Conservation (phyloP, 495 filamentous ascomycete species). For the Cercophora sp. region DNA sequence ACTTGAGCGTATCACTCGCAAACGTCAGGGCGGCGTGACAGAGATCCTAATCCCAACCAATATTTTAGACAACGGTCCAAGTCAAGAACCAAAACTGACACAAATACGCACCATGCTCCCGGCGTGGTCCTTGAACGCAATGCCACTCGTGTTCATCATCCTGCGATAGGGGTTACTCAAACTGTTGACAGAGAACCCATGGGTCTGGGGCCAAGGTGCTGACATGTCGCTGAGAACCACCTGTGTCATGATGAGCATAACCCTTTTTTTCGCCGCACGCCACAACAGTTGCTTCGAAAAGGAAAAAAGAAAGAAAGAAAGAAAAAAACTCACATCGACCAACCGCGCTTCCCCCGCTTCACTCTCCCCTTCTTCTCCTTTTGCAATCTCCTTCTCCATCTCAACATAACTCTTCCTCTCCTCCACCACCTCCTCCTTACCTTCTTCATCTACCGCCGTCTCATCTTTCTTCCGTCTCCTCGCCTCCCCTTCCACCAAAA, state of each 20-base stretch:
- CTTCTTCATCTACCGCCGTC: not conserved
- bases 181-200: constrained; percentile 75
- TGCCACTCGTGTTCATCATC: constrained; percentile 99
- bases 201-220: constrained; percentile 81
- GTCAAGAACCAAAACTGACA: not conserved
- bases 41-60: constrained; percentile 60
- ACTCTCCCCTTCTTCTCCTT: constrained; percentile 1
- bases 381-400: constrained; percentile 37
- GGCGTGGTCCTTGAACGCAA: constrained; percentile 78
- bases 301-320: not conserved
- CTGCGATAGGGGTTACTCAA: constrained; percentile 89
- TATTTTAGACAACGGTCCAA: not conserved
- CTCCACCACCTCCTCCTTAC: constrained; percentile 10
- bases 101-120: constrained; percentile 79
- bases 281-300: not conserved
- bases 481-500: constrained; percentile 61
- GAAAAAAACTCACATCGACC: constrained; percentile 62
- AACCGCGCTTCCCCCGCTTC: constrained; percentile 33
- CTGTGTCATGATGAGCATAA: constrained; percentile 29
- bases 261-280: no score
- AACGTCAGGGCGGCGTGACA: constrained; percentile 82
- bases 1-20: constrained; percentile 73
- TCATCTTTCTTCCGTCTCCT: not conserved
- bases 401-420: constrained; percentile 53
- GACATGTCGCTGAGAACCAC: constrained; percentile 97